Percentiles rank a stretch among this genome's conserved stretches.
These are phyloP conservation scores for Neocallimastix lanati DNA, from an alignment of 192 early-diverging fungal species.

Conservation along the genomic window DNA sequence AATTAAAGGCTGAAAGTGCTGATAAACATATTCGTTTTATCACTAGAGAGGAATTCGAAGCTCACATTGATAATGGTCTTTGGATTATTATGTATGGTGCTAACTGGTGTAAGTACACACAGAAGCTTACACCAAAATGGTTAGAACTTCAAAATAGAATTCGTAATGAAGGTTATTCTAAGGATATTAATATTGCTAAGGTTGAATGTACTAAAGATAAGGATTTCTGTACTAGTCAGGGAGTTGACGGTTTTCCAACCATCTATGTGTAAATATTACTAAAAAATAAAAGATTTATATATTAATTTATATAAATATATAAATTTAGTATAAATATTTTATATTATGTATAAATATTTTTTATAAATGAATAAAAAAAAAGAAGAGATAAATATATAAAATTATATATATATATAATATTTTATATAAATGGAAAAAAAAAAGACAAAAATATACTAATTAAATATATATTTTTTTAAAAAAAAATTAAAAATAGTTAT, in stretches of 20 bases:
- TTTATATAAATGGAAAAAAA: too few relatives aligned
- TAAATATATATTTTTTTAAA: too few relatives aligned
- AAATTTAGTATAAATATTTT: too few relatives aligned
- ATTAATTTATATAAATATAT: too few relatives aligned
- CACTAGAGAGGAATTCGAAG: neutral
- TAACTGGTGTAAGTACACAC: neutral
- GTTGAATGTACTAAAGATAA: neutral
- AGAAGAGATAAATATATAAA: too few relatives aligned
- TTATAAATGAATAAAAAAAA: too few relatives aligned
- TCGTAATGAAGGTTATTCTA: neutral
- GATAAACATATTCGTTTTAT: neutral
- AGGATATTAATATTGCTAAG: neutral
- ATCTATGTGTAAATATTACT: neutral
- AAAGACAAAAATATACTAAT: too few relatives aligned
- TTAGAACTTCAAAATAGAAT: neutral
- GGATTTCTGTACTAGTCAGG: neutral
- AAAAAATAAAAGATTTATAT: too few relatives aligned
- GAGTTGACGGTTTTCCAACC: neutral
- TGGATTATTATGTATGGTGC: neutral
- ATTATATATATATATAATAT: too few relatives aligned
- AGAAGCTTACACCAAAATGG: neutral
- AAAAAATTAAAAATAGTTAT: neutral
- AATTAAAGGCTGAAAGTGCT: neutral
- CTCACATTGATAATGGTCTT: neutral
- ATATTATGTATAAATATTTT: too few relatives aligned